These are phyloP conservation scores for Dinochytrium kinnereticum DNA, from an alignment of 371 early-diverging fungal genomes.

Conservation along the genomic window DNA sequence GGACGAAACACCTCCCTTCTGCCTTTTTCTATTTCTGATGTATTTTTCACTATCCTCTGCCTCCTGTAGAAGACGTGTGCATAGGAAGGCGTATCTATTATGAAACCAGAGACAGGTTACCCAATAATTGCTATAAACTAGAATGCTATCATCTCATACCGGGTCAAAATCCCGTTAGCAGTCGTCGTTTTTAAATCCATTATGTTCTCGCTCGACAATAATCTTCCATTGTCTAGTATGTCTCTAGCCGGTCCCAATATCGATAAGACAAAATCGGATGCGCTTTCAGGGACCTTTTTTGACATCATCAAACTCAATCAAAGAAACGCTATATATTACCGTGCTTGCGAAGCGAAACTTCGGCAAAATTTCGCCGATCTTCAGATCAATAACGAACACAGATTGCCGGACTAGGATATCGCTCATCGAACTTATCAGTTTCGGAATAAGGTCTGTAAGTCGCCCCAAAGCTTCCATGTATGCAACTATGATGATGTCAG, in stretches of 20 bases:
- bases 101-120: not conserved
- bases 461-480: not conserved
- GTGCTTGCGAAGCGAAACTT: not conserved
- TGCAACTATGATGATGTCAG: no score
- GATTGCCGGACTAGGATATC: not conserved
- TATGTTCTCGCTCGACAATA: not conserved
- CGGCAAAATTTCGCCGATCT: not conserved
- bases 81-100: not conserved
- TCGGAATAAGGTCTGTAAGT: not conserved
- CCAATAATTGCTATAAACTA: no score
- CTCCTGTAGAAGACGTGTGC: not conserved
- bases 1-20: not conserved
- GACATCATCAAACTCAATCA: not conserved
- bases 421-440: not conserved
- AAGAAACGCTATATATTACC: not conserved
- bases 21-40: not conserved
- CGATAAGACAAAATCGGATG: not conserved
- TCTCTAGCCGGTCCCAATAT: not conserved
- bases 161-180: not conserved
- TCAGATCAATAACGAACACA: not conserved
- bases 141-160: not conserved
- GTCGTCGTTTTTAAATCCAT: not conserved
- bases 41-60: slow-evolving; percentile 14
- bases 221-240: not conserved
- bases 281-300: not conserved